A percentile compares a stretch with the other conserved stretches of the same genome.
These are phyloP conservation scores for Didymella arachidicola DNA, from an alignment of 2,329 filamentous ascomycete genomes.

Conservation along the genomic window DNA sequence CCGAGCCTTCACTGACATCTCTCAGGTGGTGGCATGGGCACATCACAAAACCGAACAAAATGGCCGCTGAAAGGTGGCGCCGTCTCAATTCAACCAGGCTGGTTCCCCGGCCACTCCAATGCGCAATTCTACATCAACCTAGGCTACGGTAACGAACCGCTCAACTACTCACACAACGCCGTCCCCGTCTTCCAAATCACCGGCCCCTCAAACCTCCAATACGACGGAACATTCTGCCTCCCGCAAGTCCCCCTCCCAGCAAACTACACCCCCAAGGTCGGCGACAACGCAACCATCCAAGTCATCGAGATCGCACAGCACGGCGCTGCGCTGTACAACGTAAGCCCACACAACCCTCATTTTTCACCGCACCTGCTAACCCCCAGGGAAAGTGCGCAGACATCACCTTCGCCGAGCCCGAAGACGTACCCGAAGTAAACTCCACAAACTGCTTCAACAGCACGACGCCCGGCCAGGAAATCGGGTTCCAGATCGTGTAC, in stretches of 20 bases:
- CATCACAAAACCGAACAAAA: constrained; percentile 83
- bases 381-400: constrained; percentile 78
- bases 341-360: constrained; percentile 53
- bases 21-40: constrained; percentile 81
- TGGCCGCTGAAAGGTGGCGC: constrained; percentile 91
- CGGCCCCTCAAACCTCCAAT: constrained; percentile 83
- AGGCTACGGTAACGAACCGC: constrained; percentile 80
- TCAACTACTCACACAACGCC: constrained; percentile 88
- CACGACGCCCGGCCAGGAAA: constrained; percentile 54
- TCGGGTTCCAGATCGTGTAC: constrained; percentile 81
- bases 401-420: constrained; percentile 85
- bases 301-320: constrained; percentile 83
- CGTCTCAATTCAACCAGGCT: constrained; percentile 90
- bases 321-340: constrained; percentile 82
- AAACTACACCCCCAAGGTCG: constrained; percentile 73
- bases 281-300: constrained; percentile 92
- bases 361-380: background rate
- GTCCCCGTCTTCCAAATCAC: constrained; percentile 80
- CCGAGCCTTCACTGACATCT: constrained; percentile 19
- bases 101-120: constrained; percentile 87
- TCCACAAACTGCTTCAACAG: constrained; percentile 89
- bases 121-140: constrained; percentile 92
- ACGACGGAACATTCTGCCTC: constrained; percentile 86
- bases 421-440: constrained; percentile 79
- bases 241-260: constrained; percentile 86